Base-by-base conservation (phyloP, 108 stramenopile species). In the Skeletonema marinoi region DNA sequence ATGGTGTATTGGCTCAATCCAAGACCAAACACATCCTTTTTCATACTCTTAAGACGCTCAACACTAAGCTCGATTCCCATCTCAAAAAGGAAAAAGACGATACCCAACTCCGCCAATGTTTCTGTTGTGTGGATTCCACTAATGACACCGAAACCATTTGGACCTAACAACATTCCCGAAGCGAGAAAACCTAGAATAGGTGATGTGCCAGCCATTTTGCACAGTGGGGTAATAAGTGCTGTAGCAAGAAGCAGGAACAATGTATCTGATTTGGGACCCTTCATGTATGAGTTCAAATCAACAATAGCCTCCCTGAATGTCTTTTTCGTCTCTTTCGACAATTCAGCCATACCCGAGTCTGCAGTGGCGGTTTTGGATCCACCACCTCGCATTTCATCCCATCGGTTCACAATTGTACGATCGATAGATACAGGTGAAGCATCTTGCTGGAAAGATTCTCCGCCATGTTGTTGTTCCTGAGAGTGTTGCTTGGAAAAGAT, bases 81-180 rank as follows among this genome's bases (percentile, higher is more conserved):
- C 78, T 98, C 98, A 73, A 98, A 98, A 3, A 98, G 81, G 77
- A 98, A 98, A 75, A 98, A 97, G 42, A 97, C 96, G 39, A 98
- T 98, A 19, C 98, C 98, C 69, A 97, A 85, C 72, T 98, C 97
- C 2, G 95, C 97, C 70, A 97, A 73, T 19, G 78, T 85, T 64
- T 94, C 91, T 10, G 92, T 91, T 10, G 88, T 89, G 68, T 93
- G 92, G 62, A 94, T 85, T 16, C 88, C 93, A 33, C 69, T 71
- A 71, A 98, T 95, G 35, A 97, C 71, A 10, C 94, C 92, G 17
- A 88, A 84, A 29, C 93, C 97, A 66, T 94, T 93, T 62, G 98
- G 98, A 39, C 98, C 98, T 13, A 98, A 67, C 30, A 96, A 39
- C 86, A 95, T 95, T 32, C 98, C 98, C 10, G 92, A 77, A 4